Base-by-base conservation (phyloP, 2,329 filamentous ascomycete genomes). In the Epichloe gansuensis region DNA sequence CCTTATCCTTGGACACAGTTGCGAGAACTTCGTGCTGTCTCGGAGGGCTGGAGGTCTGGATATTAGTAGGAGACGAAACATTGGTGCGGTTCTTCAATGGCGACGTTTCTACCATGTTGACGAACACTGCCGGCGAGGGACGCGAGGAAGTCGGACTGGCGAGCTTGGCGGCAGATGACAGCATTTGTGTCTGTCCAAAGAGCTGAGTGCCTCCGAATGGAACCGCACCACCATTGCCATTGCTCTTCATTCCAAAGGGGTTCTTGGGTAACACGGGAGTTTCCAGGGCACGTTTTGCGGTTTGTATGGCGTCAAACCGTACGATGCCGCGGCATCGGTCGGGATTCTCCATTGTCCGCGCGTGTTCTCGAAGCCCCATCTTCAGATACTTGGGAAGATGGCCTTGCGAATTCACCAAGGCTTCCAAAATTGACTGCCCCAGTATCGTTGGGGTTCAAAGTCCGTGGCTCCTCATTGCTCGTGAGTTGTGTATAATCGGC, bases 141-240 rank as follows among this genome's bases (percentile, higher is more conserved):
- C 78, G 70, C 1, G 78, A 81, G 1, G 77, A 81, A 0, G 78
- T 81, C 21, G 78, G 78, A 54, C 77, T 81, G 46, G 67, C 69
- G 1, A 41, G 25, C 58, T 74, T 78, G 15, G 72, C 60, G 1
- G 71, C 76, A 1, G 78, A 80, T 2, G 78, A 80, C 35, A 66
- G 63, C 56, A 78, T 62, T 54, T 80, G 78, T 0, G 78, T 81
- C 57, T 75, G 73, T 1, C 68, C 71, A 57, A 82, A 82, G 8
- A 82, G 66, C 60, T 82, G 77, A 7, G 76, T 60, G 61, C 69
- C 51, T 57, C 66, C 60, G 69, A 70, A 60, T 17, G 67, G 65
- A 1, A 68, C 58, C 65, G 62, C 54, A 53, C 65, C 57, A 52
- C 64, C 57, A 52, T 63, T 62, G 52, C 64, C 57, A 51, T 64